Evolutionary conservation across 192 early-diverging fungal species (phyloP).

Genomic region (Allomyces javanicus): DNA sequence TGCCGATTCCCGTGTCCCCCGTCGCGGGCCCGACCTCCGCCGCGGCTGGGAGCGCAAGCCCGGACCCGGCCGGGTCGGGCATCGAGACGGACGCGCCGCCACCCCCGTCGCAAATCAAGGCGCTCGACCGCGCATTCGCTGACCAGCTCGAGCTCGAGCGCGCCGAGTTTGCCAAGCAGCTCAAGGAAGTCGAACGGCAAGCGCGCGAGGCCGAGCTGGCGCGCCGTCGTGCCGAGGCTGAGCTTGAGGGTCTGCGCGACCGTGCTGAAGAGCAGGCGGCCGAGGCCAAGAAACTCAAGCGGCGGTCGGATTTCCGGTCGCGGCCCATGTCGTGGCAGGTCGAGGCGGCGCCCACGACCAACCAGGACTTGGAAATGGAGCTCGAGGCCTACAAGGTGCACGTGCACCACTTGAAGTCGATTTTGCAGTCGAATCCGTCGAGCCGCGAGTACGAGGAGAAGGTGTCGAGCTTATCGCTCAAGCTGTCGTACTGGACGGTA

Average conservation of each 20-base stretch:
- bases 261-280: not conserved
- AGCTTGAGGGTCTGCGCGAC: not conserved
- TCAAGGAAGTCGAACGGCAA: not conserved
- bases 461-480: not conserved
- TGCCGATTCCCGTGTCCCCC: not conserved
- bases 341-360: not conserved
- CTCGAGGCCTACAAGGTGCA: constrained; percentile 1
- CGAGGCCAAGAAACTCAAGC: not conserved
- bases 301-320: not conserved
- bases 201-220: not conserved
- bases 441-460: not conserved
- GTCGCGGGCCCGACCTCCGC: not conserved
- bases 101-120: not conserved
- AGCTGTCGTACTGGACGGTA: not conserved
- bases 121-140: not conserved
- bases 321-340: not conserved
- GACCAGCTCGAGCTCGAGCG: not conserved
- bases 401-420: not conserved
- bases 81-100: not conserved
- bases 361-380: not conserved
- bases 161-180: not conserved
- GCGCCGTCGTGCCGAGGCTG: not conserved
- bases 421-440: not conserved
- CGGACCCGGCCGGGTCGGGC: not conserved
- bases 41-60: too few relatives aligned